Evolutionary conservation across 441 rosid species (phyloP), one percentile per base, ranked within the genome.

Genomic region (Aquilaria agallochum): DNA sequence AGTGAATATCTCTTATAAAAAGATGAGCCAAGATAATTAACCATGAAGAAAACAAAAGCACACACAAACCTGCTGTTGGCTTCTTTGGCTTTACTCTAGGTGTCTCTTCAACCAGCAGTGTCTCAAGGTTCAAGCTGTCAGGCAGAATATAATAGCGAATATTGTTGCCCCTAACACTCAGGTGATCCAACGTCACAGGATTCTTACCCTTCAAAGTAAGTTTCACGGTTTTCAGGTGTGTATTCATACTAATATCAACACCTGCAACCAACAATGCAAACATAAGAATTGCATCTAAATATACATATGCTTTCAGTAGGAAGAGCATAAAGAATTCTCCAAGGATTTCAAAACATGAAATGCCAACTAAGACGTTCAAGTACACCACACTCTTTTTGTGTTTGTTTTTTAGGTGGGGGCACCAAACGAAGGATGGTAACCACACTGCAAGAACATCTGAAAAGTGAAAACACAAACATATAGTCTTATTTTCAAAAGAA

Each of bases 81-180:
- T 95, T 95, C 80, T 91, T 95, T 0, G 97, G 97, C 65, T 95
- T 92, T 77, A 95, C 80, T 82, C 84, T 80, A 49, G 97, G 97
- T 3, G 97, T 83, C 80, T 95, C 97, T 76, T 95, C 97, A 14
- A 92, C 92, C 60, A 91, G 82, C 68, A 95, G 79, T 9, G 99
- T 95, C 83, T 95, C 99, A 12, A 95, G 95, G 74, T 95, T 95
- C 80, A 95, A 82, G 79, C 90, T 88, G 84, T 95, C 99, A 33
- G 99, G 99, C 53, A 89, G 98, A 62, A 95, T 92, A 74, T 92
- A 92, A 51, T 92, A 92, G 53, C 97, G 96, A 51, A 95, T 89
- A 71, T 95, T 95, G 83, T 92, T 95, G 42, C 98, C 98, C 81
- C 99, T 81, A 64, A 92, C 95, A 71, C 98, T 95, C 55, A 95